phyloP scores from a whole-genome alignment of 306 rosid genomes.

The Lablab purpureus region DNA sequence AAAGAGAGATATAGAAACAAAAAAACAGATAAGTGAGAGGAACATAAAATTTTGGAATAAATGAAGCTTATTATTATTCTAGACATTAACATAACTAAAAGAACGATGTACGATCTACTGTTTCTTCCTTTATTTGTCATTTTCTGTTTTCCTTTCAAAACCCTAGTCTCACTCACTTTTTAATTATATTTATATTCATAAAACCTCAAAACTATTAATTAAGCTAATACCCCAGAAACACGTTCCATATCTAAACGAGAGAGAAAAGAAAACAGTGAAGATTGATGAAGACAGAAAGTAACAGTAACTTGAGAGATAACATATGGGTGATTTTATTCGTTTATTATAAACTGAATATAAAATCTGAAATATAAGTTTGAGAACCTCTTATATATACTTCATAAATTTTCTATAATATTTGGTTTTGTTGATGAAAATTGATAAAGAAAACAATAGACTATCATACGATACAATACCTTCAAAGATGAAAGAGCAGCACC shows the following conservation, averaged over 20 bases:
- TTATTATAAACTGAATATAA: too few relatives aligned
- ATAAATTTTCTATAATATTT: not conserved
- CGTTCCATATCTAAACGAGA: not conserved
- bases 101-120: not conserved
- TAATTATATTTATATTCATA: not conserved
- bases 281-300: not conserved
- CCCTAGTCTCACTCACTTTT: conserved; percentile 38
- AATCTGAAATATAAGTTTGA: too few relatives aligned
- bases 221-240: not conserved
- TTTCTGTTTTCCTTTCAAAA: not conserved
- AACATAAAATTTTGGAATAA: not conserved
- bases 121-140: conserved; percentile 17
- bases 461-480: conserved; percentile 57
- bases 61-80: conserved; percentile 3
- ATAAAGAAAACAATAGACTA: not conserved
- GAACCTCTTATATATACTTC: not conserved
- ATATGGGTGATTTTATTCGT: not conserved
- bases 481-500: conserved; percentile 61
- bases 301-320: not conserved
- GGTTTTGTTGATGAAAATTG: not conserved
- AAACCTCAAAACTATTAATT: not conserved
- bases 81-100: conserved; percentile 8
- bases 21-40: not conserved
- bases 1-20: not conserved
- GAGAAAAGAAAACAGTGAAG: not conserved